Evolutionary conservation across 495 filamentous ascomycete genomes (phyloP).

Genomic region (Hypoxylon perforatum): DNA sequence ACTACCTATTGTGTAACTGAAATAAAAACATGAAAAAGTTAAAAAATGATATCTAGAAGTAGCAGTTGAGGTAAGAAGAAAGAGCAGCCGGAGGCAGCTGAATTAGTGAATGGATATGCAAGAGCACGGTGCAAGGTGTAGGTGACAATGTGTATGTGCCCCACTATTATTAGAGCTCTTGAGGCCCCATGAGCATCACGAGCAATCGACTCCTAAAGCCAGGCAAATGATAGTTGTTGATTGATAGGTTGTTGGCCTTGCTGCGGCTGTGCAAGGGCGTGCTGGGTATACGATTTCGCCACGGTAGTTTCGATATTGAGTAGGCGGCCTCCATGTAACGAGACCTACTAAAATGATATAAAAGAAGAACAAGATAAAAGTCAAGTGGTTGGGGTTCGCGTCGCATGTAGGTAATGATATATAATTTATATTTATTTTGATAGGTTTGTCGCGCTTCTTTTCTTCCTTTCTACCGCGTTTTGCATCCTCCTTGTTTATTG

Average conservation of each 20-base stretch:
- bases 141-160: too few species aligned
- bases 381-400: constrained; percentile 5
- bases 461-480: constrained; percentile 12
- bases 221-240: constrained; percentile 5
- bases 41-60: too few species aligned
- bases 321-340: constrained; percentile 28
- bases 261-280: constrained; percentile 37
- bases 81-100: too few species aligned
- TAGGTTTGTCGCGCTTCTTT: constrained; percentile 21
- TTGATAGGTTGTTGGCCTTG: constrained; percentile 26
- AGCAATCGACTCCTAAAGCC: too few species aligned
- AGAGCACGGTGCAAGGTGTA: neutral
- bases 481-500: constrained; percentile 40
- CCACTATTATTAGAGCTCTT: too few species aligned
- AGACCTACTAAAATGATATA: constrained; percentile 28
- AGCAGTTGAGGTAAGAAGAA: neutral
- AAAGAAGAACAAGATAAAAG: neutral
- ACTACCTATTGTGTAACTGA: too few species aligned
- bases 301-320: constrained; percentile 15
- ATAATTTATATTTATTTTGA: too few species aligned
- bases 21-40: too few species aligned
- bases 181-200: too few species aligned
- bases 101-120: neutral
- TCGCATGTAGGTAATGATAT: constrained; percentile 9
- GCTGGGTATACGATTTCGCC: constrained; percentile 24